A percentile compares a stretch with the other conserved stretches of the same genome.
phyloP scores from a whole-genome alignment of 208 protist genomes.

The Trypanosoma scelopori region DNA sequence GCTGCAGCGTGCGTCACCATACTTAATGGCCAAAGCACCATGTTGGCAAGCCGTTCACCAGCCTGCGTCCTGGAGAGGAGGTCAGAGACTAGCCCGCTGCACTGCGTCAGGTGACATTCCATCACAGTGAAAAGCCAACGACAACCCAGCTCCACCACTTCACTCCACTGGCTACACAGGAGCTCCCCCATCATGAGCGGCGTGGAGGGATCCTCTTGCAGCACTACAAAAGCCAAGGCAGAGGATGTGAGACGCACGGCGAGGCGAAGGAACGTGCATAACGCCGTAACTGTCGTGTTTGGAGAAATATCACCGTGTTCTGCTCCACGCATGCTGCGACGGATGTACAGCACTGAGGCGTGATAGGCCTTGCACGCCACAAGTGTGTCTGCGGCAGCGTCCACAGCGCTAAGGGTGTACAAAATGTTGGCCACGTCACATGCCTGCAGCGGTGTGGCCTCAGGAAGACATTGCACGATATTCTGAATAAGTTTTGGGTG shows the following conservation, averaged over 20 bases:
- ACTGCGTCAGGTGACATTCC: background rate
- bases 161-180: slow-evolving; percentile 39
- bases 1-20: slow-evolving; percentile 33
- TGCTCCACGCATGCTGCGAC: background rate
- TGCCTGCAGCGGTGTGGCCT: slow-evolving; percentile 16
- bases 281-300: slow-evolving; percentile 25
- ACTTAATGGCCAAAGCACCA: slow-evolving; percentile 25
- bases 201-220: slow-evolving; percentile 17
- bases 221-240: slow-evolving; percentile 28
- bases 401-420: slow-evolving; percentile 7
- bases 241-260: slow-evolving; percentile 26
- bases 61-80: slow-evolving; percentile 33
- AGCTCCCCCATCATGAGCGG: slow-evolving; percentile 29
- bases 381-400: slow-evolving; percentile 35
- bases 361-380: slow-evolving; percentile 40
- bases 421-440: slow-evolving; percentile 20
- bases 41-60: slow-evolving; percentile 19
- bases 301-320: background rate
- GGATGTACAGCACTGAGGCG: slow-evolving; percentile 23
- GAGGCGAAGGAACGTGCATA: slow-evolving; percentile 31
- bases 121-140: slow-evolving; percentile 27
- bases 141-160: slow-evolving; percentile 36
- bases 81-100: slow-evolving; percentile 16
- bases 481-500: slow-evolving; percentile 25
- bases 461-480: slow-evolving; percentile 22